phyloP scores from a whole-genome alignment of 163 green algal genomes.

The Scenedesmus sp. region DNA sequence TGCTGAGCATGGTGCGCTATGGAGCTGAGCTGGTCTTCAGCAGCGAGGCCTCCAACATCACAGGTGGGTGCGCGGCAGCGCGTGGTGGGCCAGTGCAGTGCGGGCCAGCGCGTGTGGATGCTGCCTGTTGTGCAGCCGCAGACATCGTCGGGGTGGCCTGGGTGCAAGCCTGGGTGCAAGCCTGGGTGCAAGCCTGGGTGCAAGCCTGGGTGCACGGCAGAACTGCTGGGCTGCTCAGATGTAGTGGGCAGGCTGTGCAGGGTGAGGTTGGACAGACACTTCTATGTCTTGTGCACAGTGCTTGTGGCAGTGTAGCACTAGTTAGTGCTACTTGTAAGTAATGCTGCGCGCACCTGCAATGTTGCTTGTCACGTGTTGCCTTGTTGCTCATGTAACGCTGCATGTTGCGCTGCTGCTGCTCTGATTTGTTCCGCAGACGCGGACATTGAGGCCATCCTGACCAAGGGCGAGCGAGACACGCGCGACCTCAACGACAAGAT shows the following conservation, averaged over 20 bases:
- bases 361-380: background rate
- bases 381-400: background rate
- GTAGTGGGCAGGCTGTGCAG: background rate
- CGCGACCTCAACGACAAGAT: constrained; percentile 98
- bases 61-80: constrained; percentile 73
- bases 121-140: background rate
- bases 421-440: constrained; percentile 30
- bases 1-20: constrained; percentile 98
- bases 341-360: background rate
- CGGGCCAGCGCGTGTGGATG: background rate
- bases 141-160: no score
- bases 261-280: background rate
- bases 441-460: constrained; percentile 98
- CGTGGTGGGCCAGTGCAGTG: no score
- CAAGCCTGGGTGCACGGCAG: background rate
- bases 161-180: background rate
- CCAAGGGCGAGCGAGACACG: constrained; percentile 87
- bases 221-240: background rate
- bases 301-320: no score
- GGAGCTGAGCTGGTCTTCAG: constrained; percentile 98
- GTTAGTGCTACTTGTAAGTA: background rate
- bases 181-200: background rate
- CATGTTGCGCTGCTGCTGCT: background rate
- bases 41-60: constrained; percentile 86
- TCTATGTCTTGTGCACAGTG: background rate